Percentiles rank a stretch among this genome's conserved stretches.
Evolutionary conservation across 2,329 filamentous ascomycete species (phyloP).

Genomic region (Aspergillus awamori): DNA sequence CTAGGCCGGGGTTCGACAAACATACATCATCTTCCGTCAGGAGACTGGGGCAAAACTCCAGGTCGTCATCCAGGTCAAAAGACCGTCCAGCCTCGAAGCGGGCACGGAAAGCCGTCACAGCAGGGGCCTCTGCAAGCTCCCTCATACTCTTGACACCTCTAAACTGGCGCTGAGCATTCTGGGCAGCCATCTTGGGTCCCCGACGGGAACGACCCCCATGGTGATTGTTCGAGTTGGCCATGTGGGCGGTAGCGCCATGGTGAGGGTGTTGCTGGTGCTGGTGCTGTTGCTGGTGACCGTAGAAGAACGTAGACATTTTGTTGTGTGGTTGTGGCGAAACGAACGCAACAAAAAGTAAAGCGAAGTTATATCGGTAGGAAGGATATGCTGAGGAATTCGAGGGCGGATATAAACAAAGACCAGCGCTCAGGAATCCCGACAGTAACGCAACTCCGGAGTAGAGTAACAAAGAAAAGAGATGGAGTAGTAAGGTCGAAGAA

Average conservation of each 20-base stretch:
- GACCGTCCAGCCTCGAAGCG: conserved; percentile 90
- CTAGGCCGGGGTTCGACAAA: conserved; percentile 19
- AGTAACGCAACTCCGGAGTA: conserved; percentile 13
- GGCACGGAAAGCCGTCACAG: conserved; percentile 75
- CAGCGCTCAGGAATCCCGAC: conserved; percentile 21
- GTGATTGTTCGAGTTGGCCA: conserved; percentile 67
- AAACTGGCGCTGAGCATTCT: conserved; percentile 85
- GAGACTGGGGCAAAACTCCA: conserved; percentile 91
- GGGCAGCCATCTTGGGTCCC: conserved; percentile 76
- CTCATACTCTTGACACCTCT: conserved; percentile 83
- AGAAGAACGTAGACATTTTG: conserved; percentile 53
- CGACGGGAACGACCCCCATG: conserved; percentile 84
- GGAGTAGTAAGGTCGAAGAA: conserved; percentile 27
- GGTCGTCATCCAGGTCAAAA: conserved; percentile 93
- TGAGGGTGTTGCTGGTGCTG: conserved; percentile 50
- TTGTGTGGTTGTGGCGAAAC: conserved; percentile 23
- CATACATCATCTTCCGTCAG: conserved; percentile 90
- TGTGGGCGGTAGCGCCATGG: conserved; percentile 57
- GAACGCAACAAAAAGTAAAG: conserved; percentile 9
- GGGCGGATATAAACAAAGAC: conserved; percentile 31
- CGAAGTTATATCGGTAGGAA: conserved; percentile 23
- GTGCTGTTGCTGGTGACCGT: conserved; percentile 50
- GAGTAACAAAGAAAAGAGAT: conserved; percentile 21
- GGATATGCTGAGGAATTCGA: conserved; percentile 21
- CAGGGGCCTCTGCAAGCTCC: conserved; percentile 77